phyloP scores from a whole-genome alignment of 208 protist species.

The Trypanosoma theileri region DNA sequence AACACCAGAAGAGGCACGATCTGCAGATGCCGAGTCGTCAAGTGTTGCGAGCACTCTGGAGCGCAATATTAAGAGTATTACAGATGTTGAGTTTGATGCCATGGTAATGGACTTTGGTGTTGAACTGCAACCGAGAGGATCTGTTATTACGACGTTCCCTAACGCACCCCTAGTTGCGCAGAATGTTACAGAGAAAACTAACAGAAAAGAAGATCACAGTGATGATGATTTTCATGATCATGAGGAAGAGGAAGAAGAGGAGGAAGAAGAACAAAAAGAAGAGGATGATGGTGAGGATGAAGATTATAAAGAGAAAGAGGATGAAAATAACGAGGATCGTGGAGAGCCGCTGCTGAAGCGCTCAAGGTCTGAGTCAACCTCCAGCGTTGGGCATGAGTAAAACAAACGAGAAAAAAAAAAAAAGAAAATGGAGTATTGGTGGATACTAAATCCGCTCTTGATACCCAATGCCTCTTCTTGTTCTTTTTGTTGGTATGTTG shows the following conservation, averaged over 20 bases:
- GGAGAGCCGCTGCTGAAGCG: conserved; percentile 20
- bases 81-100: conserved; percentile 36
- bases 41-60: conserved; percentile 73
- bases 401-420: too few relatives aligned
- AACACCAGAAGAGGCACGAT: conserved; percentile 69
- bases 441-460: not conserved
- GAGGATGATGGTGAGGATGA: conserved; percentile 20
- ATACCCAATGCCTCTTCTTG: too few relatives aligned
- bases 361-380: conserved; percentile 20
- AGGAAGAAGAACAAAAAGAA: conserved; percentile 1
- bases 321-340: conserved; percentile 1
- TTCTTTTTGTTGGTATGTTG: too few relatives aligned
- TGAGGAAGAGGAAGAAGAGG: not conserved
- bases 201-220: not conserved
- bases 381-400: too few relatives aligned
- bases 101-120: conserved; percentile 47
- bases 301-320: not conserved
- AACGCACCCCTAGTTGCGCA: not conserved
- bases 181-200: not conserved
- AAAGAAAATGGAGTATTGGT: not conserved
- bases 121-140: conserved; percentile 26
- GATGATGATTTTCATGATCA: not conserved
- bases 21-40: conserved; percentile 55
- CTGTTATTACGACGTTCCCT: not conserved
- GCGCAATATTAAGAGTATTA: conserved; percentile 27